Base-by-base conservation (phyloP, 1,284 basidiomycete species). In the Sphaerobolus stellatus region DNA sequence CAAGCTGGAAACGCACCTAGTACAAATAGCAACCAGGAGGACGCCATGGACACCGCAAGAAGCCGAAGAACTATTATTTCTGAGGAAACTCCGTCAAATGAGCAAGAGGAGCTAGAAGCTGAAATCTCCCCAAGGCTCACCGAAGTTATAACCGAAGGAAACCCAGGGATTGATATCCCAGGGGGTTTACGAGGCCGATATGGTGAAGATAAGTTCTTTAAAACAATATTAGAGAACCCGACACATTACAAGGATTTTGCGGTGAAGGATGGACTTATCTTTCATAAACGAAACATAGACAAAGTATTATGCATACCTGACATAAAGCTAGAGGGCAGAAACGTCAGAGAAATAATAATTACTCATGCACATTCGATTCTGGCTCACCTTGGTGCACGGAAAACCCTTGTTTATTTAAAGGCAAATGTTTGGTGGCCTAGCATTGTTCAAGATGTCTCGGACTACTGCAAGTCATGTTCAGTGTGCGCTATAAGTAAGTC, bases 401-500 rank as follows among this genome's bases (percentile, higher is more conserved):
- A 73, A 54, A 74, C 72, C 0, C 38, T 70, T 4, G 30, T 31
- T 7, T 67, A 65, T 44, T 56, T 74, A 6, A 45, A 64, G 7
- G 63, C 66, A 7, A 53, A 67, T n/a, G 66, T 71, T 5, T 76
- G 68, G 70, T 76, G 74, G 74, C 58, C 62, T 40, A 51, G 57
- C 1, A 65, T 74, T 55, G 61, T 60, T 1, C 24, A 49, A 1
- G 68, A 75, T 40, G 60, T 66, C 0, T 31, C 57, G 2, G 47
- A 47, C 0, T 75, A 58, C 52, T 72, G 68, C 41, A 31, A 57
- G 0, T 49, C 63, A 0, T 76, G 75, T 50, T 40, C 45, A 0
- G 65, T 63, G 0, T 75, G 73, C 44, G 49, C 57, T 7, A 31
- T 24, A 1, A 67, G 60, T 6, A 74, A 74, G 50, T 61, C 66